Percentiles rank a stretch among this genome's conserved stretches.
These are phyloP conservation scores for Pythium rhizo-oryzae DNA, from an alignment of 352 stramenopile species.

Conservation along the genomic window DNA sequence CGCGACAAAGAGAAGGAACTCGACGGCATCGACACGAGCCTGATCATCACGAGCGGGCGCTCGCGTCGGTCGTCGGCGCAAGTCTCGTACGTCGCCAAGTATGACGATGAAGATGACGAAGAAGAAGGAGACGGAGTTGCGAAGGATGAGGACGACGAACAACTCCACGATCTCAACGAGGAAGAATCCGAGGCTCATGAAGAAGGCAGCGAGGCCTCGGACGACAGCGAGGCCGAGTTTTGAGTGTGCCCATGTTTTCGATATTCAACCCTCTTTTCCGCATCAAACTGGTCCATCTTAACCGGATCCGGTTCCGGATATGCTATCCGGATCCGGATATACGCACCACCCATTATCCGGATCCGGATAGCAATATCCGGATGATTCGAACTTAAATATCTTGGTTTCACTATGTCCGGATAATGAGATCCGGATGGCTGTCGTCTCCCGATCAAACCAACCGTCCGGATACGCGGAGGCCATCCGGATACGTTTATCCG, in stretches of 20 bases:
- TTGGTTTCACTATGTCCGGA: conserved; percentile 26
- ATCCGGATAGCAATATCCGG: conserved; percentile 18
- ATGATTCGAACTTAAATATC: neutral
- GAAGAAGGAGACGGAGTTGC: conserved; percentile 9
- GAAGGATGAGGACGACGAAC: conserved; percentile 10
- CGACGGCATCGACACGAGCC: conserved; percentile 80
- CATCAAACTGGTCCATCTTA: neutral
- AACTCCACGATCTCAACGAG: conserved; percentile 33
- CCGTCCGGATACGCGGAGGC: conserved; percentile 15
- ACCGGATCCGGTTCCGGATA: neutral
- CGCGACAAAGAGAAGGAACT: conserved; percentile 68
- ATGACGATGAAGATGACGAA: conserved; percentile 21
- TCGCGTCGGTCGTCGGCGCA: conserved; percentile 24
- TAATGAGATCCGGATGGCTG: neutral
- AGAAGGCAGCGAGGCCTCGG: conserved; percentile 30
- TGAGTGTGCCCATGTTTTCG: conserved; percentile 12
- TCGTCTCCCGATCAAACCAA: conserved; percentile 6
- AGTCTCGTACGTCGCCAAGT: conserved; percentile 10
- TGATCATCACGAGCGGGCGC: conserved; percentile 59
- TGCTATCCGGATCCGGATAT: conserved; percentile 8
- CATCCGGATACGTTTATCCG: conserved; percentile 33
- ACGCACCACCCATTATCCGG: neutral
- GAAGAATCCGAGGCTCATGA: conserved; percentile 32
- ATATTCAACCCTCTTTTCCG: neutral
- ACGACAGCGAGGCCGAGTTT: conserved; percentile 49